phyloP scores from a whole-genome alignment of 2,329 filamentous ascomycete species.

The Fusarium proliferatum region DNA sequence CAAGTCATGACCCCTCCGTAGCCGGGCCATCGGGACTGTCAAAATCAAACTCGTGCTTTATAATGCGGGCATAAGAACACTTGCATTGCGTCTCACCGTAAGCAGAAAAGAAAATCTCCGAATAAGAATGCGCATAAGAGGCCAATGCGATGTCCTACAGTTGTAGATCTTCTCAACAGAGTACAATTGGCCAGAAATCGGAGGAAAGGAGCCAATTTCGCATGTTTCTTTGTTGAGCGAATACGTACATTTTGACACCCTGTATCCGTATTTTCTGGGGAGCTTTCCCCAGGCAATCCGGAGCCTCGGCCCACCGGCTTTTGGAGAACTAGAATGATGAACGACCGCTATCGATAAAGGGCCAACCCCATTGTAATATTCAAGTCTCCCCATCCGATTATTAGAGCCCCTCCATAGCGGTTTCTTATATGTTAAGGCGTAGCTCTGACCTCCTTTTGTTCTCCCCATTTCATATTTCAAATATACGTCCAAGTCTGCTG shows the following conservation, averaged over 20 bases:
- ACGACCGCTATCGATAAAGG: constrained; percentile 40
- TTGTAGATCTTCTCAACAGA: constrained; percentile 20
- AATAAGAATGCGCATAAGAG: not conserved
- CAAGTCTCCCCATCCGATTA: constrained; percentile 36
- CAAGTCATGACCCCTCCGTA: constrained; percentile 20
- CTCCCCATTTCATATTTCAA: not conserved
- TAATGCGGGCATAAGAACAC: not conserved
- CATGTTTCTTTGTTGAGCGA: constrained; percentile 28
- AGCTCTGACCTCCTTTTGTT: not conserved
- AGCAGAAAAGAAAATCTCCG: not conserved
- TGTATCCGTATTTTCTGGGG: not conserved
- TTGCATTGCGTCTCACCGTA: not conserved
- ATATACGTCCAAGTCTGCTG: not conserved
- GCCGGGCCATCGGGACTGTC: constrained; percentile 32
- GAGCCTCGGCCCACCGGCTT: constrained; percentile 46
- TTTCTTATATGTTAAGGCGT: constrained; percentile 4
- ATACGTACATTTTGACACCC: constrained; percentile 22
- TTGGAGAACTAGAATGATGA: constrained; percentile 18
- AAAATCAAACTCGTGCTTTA: not conserved
- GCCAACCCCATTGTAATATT: constrained; percentile 25
- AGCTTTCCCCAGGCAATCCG: constrained; percentile 16
- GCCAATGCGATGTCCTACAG: not conserved
- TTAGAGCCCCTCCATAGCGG: constrained; percentile 35
- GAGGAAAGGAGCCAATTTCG: constrained; percentile 26
- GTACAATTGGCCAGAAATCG: constrained; percentile 1